Base-by-base conservation (phyloP, 2,329 filamentous ascomycete genomes). In the Phialocephala sp. region DNA sequence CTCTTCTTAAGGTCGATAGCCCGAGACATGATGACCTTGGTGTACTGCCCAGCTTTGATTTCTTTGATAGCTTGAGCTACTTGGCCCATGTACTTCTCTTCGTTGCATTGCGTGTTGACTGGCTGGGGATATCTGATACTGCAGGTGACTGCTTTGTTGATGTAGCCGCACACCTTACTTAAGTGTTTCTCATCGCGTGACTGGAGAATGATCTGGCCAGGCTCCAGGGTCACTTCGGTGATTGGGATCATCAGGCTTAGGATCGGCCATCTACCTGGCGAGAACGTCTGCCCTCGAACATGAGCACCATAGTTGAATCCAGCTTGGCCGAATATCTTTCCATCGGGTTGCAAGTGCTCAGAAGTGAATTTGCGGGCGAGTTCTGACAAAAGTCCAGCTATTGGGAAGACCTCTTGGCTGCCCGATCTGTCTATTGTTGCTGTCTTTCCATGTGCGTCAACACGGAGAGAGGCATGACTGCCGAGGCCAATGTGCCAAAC, bases 221-320 rank as follows among this genome's bases (percentile, higher is more conserved):
- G n/a, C 15, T 37, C 8, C 5, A 67, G 15, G 20, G 50, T 62
- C 14, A 63, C 43, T 27, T 65, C 54, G 32, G 27, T 52, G n/a
- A 22, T 20, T 1, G 66, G 62, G 24, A 60, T 59, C 52, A 67
- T 56, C 35, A 67, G 32, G 24, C 54, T 60, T 14, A 69, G 15
- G 8, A 69, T 52, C 3, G 68, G 68, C 68, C 68, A 69, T 9
- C 37, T 36, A 9, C 68, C 68, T 18, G 60, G 37, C 1, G 22
- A 59, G 60, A 64, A 69, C 37, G 22, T 20, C 47, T 66, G 66
- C n/a, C 60, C 66, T 20, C 64, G 61, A 20, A 59, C 54, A 39
- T 69, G 67, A 37, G 61, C 58, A 20, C 60, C 64, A 45, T 69
- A 69, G 45, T 69, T 69, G 59, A 69, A 69, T 27, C 59, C 62